These are phyloP conservation scores for Articulospora tetracladia DNA, from an alignment of 495 filamentous ascomycete species.

Conservation along the genomic window DNA sequence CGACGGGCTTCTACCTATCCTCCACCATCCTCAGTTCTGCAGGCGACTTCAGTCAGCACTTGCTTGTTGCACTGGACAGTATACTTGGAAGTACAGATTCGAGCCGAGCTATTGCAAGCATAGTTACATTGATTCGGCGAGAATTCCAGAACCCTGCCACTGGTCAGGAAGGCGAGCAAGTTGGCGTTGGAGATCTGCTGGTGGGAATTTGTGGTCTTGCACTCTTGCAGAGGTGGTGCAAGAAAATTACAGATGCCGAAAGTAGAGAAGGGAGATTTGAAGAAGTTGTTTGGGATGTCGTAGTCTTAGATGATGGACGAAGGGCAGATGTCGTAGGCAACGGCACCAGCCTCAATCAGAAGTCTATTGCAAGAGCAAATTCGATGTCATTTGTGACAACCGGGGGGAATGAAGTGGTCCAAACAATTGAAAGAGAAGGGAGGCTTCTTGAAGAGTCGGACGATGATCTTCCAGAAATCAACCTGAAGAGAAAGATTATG, in stretches of 20 bases:
- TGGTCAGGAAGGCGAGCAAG: constrained; percentile 52
- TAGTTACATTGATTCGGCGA: constrained; percentile 66
- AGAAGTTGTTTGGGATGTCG: constrained; percentile 76
- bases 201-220: constrained; percentile 67
- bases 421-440: constrained; percentile 44
- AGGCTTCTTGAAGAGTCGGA: constrained; percentile 29
- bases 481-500: constrained; percentile 43
- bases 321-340: constrained; percentile 55
- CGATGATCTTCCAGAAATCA: constrained; percentile 35
- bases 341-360: constrained; percentile 23
- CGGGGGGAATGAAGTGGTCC: constrained; percentile 37
- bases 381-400: constrained; percentile 31
- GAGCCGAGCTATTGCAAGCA: constrained; percentile 74
- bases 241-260: constrained; percentile 53
- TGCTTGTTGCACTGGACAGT: constrained; percentile 65
- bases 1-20: constrained; percentile 66
- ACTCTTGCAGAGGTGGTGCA: constrained; percentile 66
- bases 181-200: constrained; percentile 63
- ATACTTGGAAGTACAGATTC: constrained; percentile 77
- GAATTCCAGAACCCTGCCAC: constrained; percentile 66
- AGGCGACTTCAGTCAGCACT: constrained; percentile 59
- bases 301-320: constrained; percentile 61
- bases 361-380: constrained; percentile 10
- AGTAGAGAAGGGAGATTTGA: constrained; percentile 46
- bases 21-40: constrained; percentile 57